phyloP scores from a whole-genome alignment of 805 yeast species.

The Kodamaea kakaduensis region DNA sequence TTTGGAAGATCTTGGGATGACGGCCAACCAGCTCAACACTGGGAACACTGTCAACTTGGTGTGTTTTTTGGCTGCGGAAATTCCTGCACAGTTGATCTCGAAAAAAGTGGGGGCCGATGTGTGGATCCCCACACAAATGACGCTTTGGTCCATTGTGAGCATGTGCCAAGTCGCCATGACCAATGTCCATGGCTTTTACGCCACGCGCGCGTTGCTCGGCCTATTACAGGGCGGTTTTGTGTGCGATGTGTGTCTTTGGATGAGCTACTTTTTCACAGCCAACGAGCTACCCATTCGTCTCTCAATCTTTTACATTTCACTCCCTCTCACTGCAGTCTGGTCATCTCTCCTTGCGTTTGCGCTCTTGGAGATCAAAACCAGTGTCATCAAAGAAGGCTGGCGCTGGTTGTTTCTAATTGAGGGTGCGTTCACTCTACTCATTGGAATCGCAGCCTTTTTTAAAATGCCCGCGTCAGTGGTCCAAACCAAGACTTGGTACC shows the following conservation, averaged over 20 bases:
- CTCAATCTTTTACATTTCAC: conserved; percentile 57
- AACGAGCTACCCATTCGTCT: conserved; percentile 56
- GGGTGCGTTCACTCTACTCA: conserved; percentile 19
- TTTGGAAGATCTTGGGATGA: conserved; percentile 19
- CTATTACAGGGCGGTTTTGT: conserved; percentile 33
- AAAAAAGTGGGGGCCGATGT: conserved; percentile 24
- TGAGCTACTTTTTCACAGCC: conserved; percentile 62
- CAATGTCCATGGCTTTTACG: conserved; percentile 17
- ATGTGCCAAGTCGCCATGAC: conserved; percentile 19
- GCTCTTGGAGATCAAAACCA: conserved; percentile 39
- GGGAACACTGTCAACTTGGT: conserved; percentile 22
- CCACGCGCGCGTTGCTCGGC: conserved; percentile 22
- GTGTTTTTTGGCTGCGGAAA: conserved; percentile 21
- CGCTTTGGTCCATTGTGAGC: conserved; percentile 22
- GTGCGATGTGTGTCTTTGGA: conserved; percentile 59
- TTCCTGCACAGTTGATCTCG: conserved; percentile 25
- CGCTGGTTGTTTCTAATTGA: conserved; percentile 24
- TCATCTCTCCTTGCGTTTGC: conserved; percentile 51
- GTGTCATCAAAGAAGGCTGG: conserved; percentile 18
- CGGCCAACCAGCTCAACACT: conserved; percentile 21
- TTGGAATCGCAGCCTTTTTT: conserved; percentile 20
- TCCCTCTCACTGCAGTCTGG: conserved; percentile 44
- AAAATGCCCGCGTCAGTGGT: conserved; percentile 55
- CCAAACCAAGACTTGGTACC: conserved; percentile 17
- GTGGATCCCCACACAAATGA: conserved; percentile 24